Conservation (phyloP, 108 stramenopile genomes). For the Nitzschia putrida region DNA sequence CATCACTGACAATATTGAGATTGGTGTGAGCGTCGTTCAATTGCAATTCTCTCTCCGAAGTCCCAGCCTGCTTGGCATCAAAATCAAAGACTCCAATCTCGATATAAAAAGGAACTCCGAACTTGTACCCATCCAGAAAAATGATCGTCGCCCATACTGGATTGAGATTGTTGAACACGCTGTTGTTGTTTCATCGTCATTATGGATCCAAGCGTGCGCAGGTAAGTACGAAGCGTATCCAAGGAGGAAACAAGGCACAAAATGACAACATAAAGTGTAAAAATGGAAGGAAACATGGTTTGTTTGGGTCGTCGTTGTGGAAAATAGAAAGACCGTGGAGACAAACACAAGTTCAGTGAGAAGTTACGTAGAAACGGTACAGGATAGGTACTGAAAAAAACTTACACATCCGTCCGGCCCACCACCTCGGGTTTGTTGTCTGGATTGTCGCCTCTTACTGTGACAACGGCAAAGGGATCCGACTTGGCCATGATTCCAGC, state of each 20-base stretch:
- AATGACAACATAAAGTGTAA: background rate
- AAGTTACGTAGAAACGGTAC: too few species aligned
- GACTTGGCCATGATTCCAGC: slow-evolving; percentile 41
- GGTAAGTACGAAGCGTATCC: background rate
- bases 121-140: slow-evolving; percentile 59
- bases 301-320: background rate
- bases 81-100: slow-evolving; percentile 70
- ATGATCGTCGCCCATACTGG: slow-evolving; percentile 50
- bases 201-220: background rate
- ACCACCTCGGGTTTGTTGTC: slow-evolving; percentile 53
- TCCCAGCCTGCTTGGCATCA: slow-evolving; percentile 43
- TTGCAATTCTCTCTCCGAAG: slow-evolving; percentile 40
- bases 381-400: background rate
- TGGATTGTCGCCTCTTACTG: slow-evolving; percentile 48
- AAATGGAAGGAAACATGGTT: background rate
- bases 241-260: background rate
- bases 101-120: slow-evolving; percentile 59
- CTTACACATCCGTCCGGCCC: slow-evolving; percentile 65
- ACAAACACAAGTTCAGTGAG: too few species aligned
- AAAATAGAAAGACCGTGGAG: too few species aligned
- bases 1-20: slow-evolving; percentile 37
- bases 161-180: slow-evolving; percentile 54
- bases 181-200: slow-evolving; percentile 13
- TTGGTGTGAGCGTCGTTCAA: slow-evolving; percentile 44
- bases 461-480: slow-evolving; percentile 82